Percentiles rank a stretch among this genome's conserved stretches.
Conservation (phyloP, 345 rosid genomes). For the Tarenaya hassleriana region DNA sequence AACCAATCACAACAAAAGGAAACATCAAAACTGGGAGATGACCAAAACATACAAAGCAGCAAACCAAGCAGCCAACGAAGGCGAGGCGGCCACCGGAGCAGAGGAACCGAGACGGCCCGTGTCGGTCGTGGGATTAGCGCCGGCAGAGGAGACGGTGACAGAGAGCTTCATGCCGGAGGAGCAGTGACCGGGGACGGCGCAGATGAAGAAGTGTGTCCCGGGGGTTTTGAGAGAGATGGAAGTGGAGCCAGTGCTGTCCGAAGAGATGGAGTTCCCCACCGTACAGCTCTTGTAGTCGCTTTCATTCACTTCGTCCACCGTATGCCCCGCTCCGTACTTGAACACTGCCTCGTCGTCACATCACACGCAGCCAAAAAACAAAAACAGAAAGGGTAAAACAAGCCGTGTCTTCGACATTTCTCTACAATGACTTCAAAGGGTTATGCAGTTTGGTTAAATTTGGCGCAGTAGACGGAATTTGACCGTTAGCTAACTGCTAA, state of each 20-base stretch:
- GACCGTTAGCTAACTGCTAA: too few species aligned
- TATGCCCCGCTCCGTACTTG: conserved; percentile 55
- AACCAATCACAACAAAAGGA: too few species aligned
- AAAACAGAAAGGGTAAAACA: too few species aligned
- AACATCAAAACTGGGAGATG: too few species aligned
- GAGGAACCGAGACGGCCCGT: conserved; percentile 27
- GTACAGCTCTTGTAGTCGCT: conserved; percentile 74
- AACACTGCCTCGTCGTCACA: conserved; percentile 32
- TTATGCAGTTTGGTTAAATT: too few species aligned
- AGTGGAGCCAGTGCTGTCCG: conserved; percentile 71
- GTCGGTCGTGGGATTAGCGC: too few species aligned
- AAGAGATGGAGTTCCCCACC: conserved; percentile 44
- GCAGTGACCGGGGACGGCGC: conserved; percentile 63
- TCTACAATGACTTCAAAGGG: too few species aligned
- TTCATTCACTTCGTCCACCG: conserved; percentile 69
- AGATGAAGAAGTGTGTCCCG: conserved; percentile 73
- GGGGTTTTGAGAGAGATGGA: conserved; percentile 61
- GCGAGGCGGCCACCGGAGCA: conserved; percentile 19
- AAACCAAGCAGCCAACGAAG: conserved; percentile 18
- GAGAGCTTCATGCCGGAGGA: conserved; percentile 64
- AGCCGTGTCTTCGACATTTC: too few species aligned
- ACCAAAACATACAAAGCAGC: conserved; percentile 14
- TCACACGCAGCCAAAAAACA: too few species aligned
- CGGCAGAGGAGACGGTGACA: conserved; percentile 33
- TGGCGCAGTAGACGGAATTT: too few species aligned